These are phyloP conservation scores for Globisporangium apiculatum DNA, from an alignment of 352 stramenopile genomes.

Conservation along the genomic window DNA sequence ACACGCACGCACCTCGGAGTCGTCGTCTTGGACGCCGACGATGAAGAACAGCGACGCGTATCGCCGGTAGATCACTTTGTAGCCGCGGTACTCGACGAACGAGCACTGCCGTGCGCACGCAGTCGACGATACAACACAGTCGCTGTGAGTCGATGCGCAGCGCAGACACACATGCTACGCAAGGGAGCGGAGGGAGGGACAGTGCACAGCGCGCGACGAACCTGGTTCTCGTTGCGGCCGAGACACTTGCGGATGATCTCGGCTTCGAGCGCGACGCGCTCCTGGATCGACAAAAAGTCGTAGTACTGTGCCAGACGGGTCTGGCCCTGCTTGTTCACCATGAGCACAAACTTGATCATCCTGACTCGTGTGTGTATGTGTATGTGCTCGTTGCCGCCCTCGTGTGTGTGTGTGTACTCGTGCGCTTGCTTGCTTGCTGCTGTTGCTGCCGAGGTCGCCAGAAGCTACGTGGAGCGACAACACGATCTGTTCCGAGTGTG, in stretches of 20 bases:
- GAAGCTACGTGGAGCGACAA: no score
- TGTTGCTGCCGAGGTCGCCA: no score
- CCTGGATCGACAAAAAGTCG: conserved; percentile 98
- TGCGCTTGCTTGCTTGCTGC: no score
- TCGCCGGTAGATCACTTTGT: conserved; percentile 98
- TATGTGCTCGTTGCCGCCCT: neutral
- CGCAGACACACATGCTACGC: neutral
- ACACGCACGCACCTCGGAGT: conserved; percentile 61
- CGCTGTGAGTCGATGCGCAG: neutral
- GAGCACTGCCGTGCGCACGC: conserved; percentile 86
- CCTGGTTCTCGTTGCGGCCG: conserved; percentile 95
- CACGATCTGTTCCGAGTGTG: no score
- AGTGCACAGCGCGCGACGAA: conserved; percentile 10
- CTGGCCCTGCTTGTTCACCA: conserved; percentile 99
- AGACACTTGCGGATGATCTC: conserved; percentile 99
- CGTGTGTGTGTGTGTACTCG: no score
- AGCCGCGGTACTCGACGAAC: conserved; percentile 99
- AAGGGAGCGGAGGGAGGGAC: neutral
- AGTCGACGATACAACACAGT: neutral
- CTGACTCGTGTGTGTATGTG: neutral
- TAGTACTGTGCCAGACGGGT: conserved; percentile 99
- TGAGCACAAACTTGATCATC: conserved; percentile 95
- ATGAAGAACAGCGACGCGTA: conserved; percentile 99
- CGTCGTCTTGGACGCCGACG: conserved; percentile 95
- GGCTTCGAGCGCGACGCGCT: conserved; percentile 96